phyloP scores from a whole-genome alignment of 2,329 filamentous ascomycete genomes.

The Neopestalotiopsis sp. region DNA sequence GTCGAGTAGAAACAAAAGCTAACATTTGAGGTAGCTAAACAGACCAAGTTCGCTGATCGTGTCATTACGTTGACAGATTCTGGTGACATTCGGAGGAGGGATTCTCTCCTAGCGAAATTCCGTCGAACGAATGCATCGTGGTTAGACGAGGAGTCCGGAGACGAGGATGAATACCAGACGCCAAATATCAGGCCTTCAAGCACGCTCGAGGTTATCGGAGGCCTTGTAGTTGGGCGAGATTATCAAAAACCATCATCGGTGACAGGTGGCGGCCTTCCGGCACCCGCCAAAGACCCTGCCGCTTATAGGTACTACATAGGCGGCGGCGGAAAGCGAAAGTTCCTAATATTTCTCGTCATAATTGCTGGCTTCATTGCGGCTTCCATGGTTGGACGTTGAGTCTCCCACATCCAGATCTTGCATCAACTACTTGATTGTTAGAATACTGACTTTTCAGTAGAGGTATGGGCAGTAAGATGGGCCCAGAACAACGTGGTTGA shows the following conservation, averaged over 20 bases:
- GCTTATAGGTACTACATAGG: slow-evolving; percentile 7
- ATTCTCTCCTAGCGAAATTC: slow-evolving; percentile 5
- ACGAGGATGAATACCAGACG: neutral
- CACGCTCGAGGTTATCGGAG: no score
- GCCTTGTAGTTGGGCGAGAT: no score
- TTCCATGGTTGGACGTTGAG: slow-evolving; percentile 16
- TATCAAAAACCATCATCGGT: no score
- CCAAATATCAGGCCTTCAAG: neutral
- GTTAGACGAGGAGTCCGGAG: neutral
- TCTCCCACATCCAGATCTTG: neutral
- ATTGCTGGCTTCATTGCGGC: neutral
- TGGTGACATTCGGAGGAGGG: slow-evolving; percentile 12
- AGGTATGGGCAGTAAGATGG: slow-evolving; percentile 4
- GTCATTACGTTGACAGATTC: slow-evolving; percentile 13
- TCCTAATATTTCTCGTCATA: slow-evolving; percentile 6
- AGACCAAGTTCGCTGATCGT: slow-evolving; percentile 10
- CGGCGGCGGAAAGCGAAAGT: slow-evolving; percentile 9
- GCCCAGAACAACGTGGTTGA: neutral
- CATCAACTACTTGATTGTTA: neutral
- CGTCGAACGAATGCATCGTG: slow-evolving; percentile 1
- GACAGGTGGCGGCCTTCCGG: no score
- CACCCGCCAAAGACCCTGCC: neutral
- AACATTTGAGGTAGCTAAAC: neutral
- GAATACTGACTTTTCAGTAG: neutral
- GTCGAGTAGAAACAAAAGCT: neutral